These are phyloP conservation scores for Rubia tinctorum DNA, from an alignment of 305 asterid species.

Conservation along the genomic window DNA sequence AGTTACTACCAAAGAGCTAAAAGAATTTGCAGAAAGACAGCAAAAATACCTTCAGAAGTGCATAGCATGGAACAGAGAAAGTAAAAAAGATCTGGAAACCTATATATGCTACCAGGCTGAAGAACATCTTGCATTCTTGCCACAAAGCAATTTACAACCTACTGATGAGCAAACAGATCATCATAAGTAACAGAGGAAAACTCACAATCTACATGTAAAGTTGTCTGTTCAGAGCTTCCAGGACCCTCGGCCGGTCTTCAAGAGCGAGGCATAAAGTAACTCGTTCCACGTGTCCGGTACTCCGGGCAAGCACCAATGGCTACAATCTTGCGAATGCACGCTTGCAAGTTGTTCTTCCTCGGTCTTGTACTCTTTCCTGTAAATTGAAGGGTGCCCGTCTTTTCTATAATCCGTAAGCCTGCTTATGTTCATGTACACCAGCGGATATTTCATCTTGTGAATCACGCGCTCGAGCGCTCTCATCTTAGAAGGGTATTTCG, in stretches of 20 bases:
- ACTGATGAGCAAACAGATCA: conserved; percentile 1
- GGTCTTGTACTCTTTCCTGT: conserved; percentile 53
- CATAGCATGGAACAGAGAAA: not conserved
- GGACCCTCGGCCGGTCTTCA: conserved; percentile 50
- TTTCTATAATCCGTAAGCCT: conserved; percentile 74
- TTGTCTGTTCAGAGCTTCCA: conserved; percentile 34
- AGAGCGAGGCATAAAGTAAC: conserved; percentile 64
- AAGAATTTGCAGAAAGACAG: not conserved
- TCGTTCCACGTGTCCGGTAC: conserved; percentile 96
- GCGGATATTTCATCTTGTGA: conserved; percentile 57
- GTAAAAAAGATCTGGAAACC: not conserved
- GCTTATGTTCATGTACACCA: conserved; percentile 65
- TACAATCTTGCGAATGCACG: conserved; percentile 75
- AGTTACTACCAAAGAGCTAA: not conserved
- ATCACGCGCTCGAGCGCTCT: conserved; percentile 57
- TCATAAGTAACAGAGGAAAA: conserved; percentile 7
- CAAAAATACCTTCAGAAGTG: too few species aligned
- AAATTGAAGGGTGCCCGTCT: conserved; percentile 86
- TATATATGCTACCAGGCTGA: conserved; percentile 1
- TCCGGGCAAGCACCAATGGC: conserved; percentile 98
- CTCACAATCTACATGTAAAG: not conserved
- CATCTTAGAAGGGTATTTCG: conserved; percentile 84
- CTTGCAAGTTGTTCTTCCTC: conserved; percentile 33
- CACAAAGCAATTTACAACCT: conserved; percentile 1
- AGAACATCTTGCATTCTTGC: conserved; percentile 1